phyloP scores from a whole-genome alignment of 116 monocot species.

The Zostera marina region DNA sequence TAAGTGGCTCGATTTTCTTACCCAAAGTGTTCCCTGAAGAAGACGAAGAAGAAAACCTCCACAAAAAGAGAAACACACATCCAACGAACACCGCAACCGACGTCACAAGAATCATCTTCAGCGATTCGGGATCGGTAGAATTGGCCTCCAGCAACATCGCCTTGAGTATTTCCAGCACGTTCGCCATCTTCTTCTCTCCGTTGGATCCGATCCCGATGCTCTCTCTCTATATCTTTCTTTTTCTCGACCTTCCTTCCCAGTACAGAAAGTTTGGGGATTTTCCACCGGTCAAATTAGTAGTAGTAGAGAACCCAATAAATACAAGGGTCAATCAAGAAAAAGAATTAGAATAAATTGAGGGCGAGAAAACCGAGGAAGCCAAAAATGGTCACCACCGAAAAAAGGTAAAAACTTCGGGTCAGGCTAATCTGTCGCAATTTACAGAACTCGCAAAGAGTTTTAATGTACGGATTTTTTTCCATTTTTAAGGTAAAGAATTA shows the following conservation, averaged over 20 bases:
- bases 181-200: not conserved
- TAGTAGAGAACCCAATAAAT: not conserved
- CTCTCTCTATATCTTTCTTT: not conserved
- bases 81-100: slow-evolving; percentile 18
- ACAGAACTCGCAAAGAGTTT: too few species aligned
- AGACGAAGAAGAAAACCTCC: slow-evolving; percentile 19
- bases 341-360: too few species aligned
- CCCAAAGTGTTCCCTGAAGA: slow-evolving; percentile 7
- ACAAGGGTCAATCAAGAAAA: not conserved
- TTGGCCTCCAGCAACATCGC: slow-evolving; percentile 3
- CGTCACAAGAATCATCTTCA: slow-evolving; percentile 14
- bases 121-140: slow-evolving; percentile 2
- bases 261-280: not conserved
- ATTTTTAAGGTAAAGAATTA: too few species aligned
- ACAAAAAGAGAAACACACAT: slow-evolving; percentile 24
- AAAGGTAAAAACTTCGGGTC: too few species aligned
- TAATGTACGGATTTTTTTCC: too few species aligned
- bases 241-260: not conserved
- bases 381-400: too few species aligned
- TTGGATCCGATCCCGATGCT: slow-evolving; percentile 1
- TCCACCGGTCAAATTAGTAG: not conserved
- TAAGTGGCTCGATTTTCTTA: slow-evolving; percentile 16
- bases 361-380: too few species aligned
- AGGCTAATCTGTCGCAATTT: too few species aligned
- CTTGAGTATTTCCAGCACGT: not conserved